These are phyloP conservation scores for Westerdykella ornata DNA, from an alignment of 2,329 filamentous ascomycete genomes.

Conservation along the genomic window DNA sequence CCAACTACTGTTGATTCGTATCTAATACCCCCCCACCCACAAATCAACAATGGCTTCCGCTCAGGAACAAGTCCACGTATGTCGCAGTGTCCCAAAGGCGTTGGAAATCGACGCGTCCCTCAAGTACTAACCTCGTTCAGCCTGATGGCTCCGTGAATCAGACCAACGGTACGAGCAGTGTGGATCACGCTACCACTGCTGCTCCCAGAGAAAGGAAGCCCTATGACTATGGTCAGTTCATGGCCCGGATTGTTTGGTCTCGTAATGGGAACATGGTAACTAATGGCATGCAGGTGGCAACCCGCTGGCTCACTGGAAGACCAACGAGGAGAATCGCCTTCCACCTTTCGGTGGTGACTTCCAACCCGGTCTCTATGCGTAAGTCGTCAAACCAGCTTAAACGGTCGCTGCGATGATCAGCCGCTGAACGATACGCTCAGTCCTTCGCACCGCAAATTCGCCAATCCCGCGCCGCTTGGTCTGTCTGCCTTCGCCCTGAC, in stretches of 20 bases:
- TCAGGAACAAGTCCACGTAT: constrained; percentile 30
- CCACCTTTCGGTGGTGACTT: constrained; percentile 48
- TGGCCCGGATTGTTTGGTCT: not conserved
- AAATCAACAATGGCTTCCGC: constrained; percentile 38
- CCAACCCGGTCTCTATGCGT: constrained; percentile 46
- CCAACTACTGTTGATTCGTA: no score
- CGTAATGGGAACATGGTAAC: constrained; percentile 10
- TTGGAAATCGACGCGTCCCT: no score
- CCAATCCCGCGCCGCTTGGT: constrained; percentile 55
- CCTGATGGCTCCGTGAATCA: constrained; percentile 12
- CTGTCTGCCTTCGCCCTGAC: constrained; percentile 60
- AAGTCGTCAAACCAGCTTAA: constrained; percentile 5
- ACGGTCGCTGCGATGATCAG: not conserved
- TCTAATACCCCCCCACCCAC: not conserved
- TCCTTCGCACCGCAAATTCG: constrained; percentile 43
- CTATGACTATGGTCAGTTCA: constrained; percentile 41
- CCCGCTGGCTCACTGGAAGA: constrained; percentile 46
- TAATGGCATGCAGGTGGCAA: constrained; percentile 40
- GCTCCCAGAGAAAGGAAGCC: constrained; percentile 38
- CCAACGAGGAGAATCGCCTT: constrained; percentile 43
- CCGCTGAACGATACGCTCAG: constrained; percentile 3
- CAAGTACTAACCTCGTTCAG: no score
- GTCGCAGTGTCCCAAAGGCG: not conserved
- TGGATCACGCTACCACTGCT: constrained; percentile 35
- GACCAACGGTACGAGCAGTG: constrained; percentile 26